phyloP scores from a whole-genome alignment of 352 stramenopile genomes.

The Globisporangium cystogenes region DNA sequence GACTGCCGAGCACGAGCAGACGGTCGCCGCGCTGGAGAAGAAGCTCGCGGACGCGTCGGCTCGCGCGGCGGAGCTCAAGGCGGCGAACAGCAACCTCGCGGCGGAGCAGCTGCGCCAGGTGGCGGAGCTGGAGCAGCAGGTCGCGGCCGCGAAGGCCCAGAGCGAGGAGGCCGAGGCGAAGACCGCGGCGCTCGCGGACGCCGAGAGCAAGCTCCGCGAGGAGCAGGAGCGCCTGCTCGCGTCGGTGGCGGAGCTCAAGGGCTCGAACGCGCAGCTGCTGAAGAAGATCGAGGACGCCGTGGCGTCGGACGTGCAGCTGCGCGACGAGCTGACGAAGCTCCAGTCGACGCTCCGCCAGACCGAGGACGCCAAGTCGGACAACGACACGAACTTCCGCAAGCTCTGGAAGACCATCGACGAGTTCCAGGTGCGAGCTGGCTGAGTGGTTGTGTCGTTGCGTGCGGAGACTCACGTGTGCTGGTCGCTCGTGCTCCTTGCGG shows the following conservation, averaged over 20 bases:
- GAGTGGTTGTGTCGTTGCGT: not conserved
- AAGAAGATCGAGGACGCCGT: slow-evolving; percentile 21
- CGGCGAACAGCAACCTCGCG: slow-evolving; percentile 7
- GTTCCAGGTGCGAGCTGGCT: slow-evolving; percentile 16
- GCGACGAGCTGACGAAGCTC: slow-evolving; percentile 16
- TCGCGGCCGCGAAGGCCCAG: slow-evolving; percentile 6
- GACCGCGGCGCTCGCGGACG: slow-evolving; percentile 14
- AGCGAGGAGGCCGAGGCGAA: slow-evolving; percentile 12
- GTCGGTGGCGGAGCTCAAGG: slow-evolving; percentile 9
- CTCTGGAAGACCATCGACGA: slow-evolving; percentile 51
- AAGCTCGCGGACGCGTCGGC: slow-evolving; percentile 10
- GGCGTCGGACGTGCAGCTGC: slow-evolving; percentile 12
- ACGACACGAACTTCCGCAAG: slow-evolving; percentile 45
- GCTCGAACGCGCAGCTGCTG: slow-evolving; percentile 20
- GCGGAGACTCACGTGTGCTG: not conserved
- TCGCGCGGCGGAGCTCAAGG: slow-evolving; percentile 15
- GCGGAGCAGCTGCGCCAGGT: slow-evolving; percentile 16
- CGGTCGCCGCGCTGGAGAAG: slow-evolving; percentile 15
- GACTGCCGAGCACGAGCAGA: slow-evolving; percentile 4
- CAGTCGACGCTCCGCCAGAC: slow-evolving; percentile 23
- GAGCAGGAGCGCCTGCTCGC: slow-evolving; percentile 24
- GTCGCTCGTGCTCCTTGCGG: not conserved
- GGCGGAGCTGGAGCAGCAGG: slow-evolving; percentile 17
- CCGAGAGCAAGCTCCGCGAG: slow-evolving; percentile 16
- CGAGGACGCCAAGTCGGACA: slow-evolving; percentile 30